These are phyloP conservation scores for Pestalotiopsis fici DNA, from an alignment of 2,329 filamentous ascomycete species.

Conservation along the genomic window DNA sequence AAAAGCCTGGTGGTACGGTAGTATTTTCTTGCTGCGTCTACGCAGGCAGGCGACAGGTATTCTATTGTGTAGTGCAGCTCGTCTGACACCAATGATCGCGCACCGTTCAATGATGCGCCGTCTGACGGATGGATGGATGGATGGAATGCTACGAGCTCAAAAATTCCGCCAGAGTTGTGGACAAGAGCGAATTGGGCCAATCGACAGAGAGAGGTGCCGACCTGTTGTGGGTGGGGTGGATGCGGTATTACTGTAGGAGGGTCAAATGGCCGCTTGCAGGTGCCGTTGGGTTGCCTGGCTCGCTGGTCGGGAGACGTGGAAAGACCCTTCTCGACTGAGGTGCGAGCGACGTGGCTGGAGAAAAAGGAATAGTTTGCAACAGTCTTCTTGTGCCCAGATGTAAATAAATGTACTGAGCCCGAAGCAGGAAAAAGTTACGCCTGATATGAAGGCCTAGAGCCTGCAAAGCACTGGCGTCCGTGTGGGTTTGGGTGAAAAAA, in stretches of 20 bases:
- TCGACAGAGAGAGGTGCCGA: conserved; percentile 15
- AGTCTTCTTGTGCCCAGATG: background rate
- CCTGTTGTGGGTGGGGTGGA: conserved; percentile 25
- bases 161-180: conserved; percentile 12
- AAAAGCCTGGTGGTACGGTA: background rate
- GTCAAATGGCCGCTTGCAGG: conserved; percentile 28
- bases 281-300: conserved; percentile 25
- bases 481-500: background rate
- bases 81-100: conserved; percentile 1
- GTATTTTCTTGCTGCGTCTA: conserved; percentile 6
- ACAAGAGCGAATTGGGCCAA: conserved; percentile 22
- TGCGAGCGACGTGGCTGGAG: conserved; percentile 1
- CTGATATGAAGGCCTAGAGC: conserved; percentile 8
- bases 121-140: background rate
- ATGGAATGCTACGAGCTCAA: background rate
- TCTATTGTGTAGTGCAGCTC: background rate
- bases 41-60: background rate
- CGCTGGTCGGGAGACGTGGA: background rate
- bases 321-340: background rate
- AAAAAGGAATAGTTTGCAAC: background rate
- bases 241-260: conserved; percentile 26
- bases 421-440: background rate
- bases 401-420: background rate
- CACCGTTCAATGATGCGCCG: conserved; percentile 1
- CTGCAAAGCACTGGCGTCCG: conserved; percentile 4